Evolutionary conservation across 2,329 filamentous ascomycete genomes (phyloP).

Genomic region (Corynespora cassiicola): DNA sequence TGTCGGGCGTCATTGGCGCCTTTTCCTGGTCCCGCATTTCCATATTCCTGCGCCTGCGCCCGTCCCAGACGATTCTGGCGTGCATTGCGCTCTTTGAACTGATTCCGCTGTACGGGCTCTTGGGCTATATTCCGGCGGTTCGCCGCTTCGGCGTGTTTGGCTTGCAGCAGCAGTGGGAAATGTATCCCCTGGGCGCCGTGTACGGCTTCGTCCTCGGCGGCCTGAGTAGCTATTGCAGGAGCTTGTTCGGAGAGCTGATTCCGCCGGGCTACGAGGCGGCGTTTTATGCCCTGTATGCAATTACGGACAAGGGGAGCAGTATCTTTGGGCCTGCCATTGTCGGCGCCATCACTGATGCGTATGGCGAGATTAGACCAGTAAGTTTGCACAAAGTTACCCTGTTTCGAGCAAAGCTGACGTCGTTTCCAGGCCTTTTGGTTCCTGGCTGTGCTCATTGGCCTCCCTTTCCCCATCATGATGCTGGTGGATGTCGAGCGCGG

Average conservation of each 20-base stretch:
- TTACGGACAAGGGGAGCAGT: slow-evolving; percentile 95
- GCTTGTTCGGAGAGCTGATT: slow-evolving; percentile 90
- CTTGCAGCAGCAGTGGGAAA: slow-evolving; percentile 94
- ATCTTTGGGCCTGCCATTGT: slow-evolving; percentile 95
- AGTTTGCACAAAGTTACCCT: slow-evolving; percentile 13
- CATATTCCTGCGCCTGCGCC: slow-evolving; percentile 70
- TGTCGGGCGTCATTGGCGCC: slow-evolving; percentile 83
- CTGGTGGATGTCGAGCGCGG: slow-evolving; percentile 79
- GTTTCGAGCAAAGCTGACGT: not conserved
- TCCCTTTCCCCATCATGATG: slow-evolving; percentile 84
- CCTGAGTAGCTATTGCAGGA: slow-evolving; percentile 87
- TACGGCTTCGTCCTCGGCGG: slow-evolving; percentile 97
- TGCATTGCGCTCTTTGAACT: slow-evolving; percentile 91
- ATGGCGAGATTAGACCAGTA: slow-evolving; percentile 56
- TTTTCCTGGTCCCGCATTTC: slow-evolving; percentile 89
- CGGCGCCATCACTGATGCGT: slow-evolving; percentile 83
- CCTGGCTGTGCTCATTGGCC: slow-evolving; percentile 79
- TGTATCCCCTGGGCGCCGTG: slow-evolving; percentile 89
- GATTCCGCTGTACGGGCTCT: slow-evolving; percentile 88
- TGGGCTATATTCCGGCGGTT: slow-evolving; percentile 86
- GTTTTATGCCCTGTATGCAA: slow-evolving; percentile 95
- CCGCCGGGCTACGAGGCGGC: slow-evolving; percentile 93
- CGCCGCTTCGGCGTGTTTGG: slow-evolving; percentile 77
- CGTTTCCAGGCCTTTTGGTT: slow-evolving; percentile 79
- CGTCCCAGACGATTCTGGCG: slow-evolving; percentile 88